Base-by-base conservation (phyloP, 345 rosid species). In the Salix arbutifolia region DNA sequence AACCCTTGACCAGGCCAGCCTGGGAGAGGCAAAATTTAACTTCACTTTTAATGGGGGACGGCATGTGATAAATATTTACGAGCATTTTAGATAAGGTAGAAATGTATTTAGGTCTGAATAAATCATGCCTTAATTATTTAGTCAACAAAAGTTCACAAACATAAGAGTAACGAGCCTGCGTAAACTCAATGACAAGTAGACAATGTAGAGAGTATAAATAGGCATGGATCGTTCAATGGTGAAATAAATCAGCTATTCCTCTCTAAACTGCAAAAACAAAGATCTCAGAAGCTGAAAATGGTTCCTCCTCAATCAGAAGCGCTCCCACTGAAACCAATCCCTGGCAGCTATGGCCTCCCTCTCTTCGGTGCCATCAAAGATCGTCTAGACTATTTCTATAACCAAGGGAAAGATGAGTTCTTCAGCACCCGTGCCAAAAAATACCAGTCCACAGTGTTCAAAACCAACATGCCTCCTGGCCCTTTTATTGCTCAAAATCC, bases 391-490 rank as follows among this genome's bases (percentile, higher is more conserved):
- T 88, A 79, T 83, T 88, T 88, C 79, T 88, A 88, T 83, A 25
- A 77, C 75, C 83, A 88, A 80, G 89, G 91, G 11, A 11, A 8
- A 35, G 86, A 84, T n/a, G 50, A 82, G 33, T 88, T 76, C 84
- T 85, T 85, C 66, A 18, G n/a, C 4, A 52, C 69, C 74, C 78
- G 79, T 18, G 64, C 81, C 52, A 28, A 31, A 11, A 76, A 82
- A 71, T 58, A 84, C 78, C 38, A 71, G 3, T 85, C 87, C 72
- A 88, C 88, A 0, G 71, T 88, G 48, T 71, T 85, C 76, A 75
- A 42, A 38, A 79, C 86, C 46, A 85, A 88, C 76, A 84, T 88
- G 86, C 88, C 90, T 18, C 90, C 88, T 16, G 90, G 90, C 19
- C 90, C 88, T 11, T 87, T 88, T 82, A 79, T 85, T 71, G 28